Conservation (phyloP, 805 yeast species). For the Lachancea waltii region DNA sequence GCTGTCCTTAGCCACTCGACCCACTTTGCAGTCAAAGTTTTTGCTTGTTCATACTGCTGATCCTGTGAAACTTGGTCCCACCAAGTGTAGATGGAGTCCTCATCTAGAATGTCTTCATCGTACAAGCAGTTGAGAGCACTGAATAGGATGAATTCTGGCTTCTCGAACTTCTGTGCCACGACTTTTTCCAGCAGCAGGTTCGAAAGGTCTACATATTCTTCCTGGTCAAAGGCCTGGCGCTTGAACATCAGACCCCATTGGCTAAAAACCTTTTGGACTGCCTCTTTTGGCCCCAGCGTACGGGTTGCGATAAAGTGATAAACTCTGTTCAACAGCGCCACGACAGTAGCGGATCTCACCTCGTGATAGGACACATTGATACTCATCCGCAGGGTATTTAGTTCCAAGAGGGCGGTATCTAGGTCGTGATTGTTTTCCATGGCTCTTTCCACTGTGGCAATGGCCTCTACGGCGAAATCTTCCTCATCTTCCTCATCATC, state of each 20-base stretch:
- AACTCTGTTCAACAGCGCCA: slow-evolving; percentile 64
- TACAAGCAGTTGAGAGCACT: slow-evolving; percentile 55
- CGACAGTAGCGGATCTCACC: slow-evolving; percentile 74
- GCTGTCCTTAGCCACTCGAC: slow-evolving; percentile 85
- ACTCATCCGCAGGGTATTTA: slow-evolving; percentile 94
- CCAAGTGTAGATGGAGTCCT: slow-evolving; percentile 76
- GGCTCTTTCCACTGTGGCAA: slow-evolving; percentile 88
- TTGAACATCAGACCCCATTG: slow-evolving; percentile 78
- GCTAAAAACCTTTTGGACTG: slow-evolving; percentile 65
- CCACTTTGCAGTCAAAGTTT: slow-evolving; percentile 61
- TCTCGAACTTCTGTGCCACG: slow-evolving; percentile 22
- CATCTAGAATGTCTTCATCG: slow-evolving; percentile 76
- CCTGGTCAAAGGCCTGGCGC: slow-evolving; percentile 77
- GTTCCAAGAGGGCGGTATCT: slow-evolving; percentile 87
- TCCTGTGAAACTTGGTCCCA: slow-evolving; percentile 49
- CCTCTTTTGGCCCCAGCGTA: slow-evolving; percentile 69
- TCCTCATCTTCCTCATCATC: slow-evolving; percentile 51
- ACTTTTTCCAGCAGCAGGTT: slow-evolving; percentile 35
- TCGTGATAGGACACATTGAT: slow-evolving; percentile 94
- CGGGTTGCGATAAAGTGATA: slow-evolving; percentile 70
- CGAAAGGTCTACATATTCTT: slow-evolving; percentile 72
- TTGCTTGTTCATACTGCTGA: slow-evolving; percentile 42
- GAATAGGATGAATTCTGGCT: slow-evolving; percentile 33
- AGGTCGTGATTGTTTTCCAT: slow-evolving; percentile 86
- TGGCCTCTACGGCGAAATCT: slow-evolving; percentile 82